Evolutionary conservation across 441 rosid genomes (phyloP).

Genomic region (Corymbia citriodora): DNA sequence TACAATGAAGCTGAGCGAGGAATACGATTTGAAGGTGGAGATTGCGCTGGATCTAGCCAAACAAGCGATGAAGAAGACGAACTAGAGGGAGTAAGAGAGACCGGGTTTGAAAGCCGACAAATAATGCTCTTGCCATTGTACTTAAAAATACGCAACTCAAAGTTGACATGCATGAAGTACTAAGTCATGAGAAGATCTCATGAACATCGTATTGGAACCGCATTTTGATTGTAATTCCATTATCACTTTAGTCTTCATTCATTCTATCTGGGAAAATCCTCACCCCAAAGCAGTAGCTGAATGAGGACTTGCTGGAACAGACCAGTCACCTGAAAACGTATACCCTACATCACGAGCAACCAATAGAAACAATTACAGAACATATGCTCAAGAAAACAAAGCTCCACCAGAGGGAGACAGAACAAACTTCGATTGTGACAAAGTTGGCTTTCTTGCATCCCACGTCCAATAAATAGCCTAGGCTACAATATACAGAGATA

Average conservation of each 20-base stretch:
- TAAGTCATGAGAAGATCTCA: background rate
- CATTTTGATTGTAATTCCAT: background rate
- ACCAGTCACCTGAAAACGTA: constrained; percentile 81
- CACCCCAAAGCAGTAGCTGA: constrained; percentile 92
- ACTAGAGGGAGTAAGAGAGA: too few relatives aligned
- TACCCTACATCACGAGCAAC: constrained; percentile 39
- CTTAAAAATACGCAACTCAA: background rate
- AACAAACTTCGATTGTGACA: constrained; percentile 77
- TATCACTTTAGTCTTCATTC: background rate
- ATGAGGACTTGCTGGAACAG: constrained; percentile 58
- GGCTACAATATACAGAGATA: constrained; percentile 45
- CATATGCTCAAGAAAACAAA: background rate
- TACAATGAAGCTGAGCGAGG: too few relatives aligned
- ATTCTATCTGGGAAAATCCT: background rate
- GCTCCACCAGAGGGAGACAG: constrained; percentile 9
- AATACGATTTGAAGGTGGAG: too few relatives aligned
- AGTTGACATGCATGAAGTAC: background rate
- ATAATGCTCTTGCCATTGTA: background rate
- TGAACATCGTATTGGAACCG: background rate
- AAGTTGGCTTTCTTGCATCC: constrained; percentile 94
- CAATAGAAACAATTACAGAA: background rate
- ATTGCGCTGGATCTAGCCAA: too few relatives aligned
- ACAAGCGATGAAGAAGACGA: too few relatives aligned
- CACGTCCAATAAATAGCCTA: constrained; percentile 79
- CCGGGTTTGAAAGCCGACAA: fast-evolving